Evolutionary conservation across 192 early-diverging fungal species (phyloP).

Genomic region (Podila epigama): DNA sequence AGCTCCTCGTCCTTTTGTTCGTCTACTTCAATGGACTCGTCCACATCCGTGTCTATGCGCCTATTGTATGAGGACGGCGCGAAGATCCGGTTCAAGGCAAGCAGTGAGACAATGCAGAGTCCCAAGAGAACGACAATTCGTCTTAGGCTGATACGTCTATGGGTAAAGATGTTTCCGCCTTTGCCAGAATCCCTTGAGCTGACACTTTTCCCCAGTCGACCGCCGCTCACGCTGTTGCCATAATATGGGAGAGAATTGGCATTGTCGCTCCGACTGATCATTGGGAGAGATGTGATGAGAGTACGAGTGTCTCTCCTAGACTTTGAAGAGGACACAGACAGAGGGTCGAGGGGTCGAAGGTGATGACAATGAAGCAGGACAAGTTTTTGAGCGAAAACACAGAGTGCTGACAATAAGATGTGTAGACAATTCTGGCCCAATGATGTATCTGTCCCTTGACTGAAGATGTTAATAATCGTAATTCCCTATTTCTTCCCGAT

Average conservation of each 20-base stretch:
- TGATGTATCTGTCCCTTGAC: no score
- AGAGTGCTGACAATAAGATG: no score
- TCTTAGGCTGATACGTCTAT: conserved; percentile 2
- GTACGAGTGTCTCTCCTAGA: not conserved
- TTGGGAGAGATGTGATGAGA: not conserved
- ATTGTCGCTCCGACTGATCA: conserved; percentile 1
- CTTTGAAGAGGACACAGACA: not conserved
- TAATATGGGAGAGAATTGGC: not conserved
- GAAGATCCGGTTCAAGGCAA: conserved; percentile 4
- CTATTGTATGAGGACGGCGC: not conserved
- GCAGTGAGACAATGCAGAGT: conserved; percentile 7
- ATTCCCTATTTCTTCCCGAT: no score
- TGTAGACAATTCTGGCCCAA: no score
- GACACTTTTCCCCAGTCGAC: not conserved
- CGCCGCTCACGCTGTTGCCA: not conserved
- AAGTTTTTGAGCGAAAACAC: no score
- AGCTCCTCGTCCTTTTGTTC: not conserved
- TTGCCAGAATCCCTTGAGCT: not conserved
- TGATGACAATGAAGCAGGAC: no score
- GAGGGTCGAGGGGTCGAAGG: not conserved
- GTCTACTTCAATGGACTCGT: not conserved
- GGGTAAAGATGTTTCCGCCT: not conserved
- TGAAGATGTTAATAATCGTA: no score
- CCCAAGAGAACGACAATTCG: conserved; percentile 1
- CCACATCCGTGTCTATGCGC: not conserved